Evolutionary conservation across 2,329 filamentous ascomycete species (phyloP).

Genomic region (Sporothrix luriei): DNA sequence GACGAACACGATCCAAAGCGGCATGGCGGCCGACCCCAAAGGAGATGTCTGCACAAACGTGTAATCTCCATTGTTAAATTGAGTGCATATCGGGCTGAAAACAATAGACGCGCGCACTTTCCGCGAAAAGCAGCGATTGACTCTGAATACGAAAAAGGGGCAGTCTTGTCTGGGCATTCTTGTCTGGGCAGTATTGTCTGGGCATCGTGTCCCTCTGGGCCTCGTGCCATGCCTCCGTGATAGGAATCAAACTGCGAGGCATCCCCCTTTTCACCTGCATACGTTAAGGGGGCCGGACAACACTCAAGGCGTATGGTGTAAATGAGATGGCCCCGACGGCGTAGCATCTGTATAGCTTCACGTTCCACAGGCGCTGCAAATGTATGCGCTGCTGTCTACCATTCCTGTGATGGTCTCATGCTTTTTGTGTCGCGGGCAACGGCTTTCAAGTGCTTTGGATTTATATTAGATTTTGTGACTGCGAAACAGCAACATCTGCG

Average conservation of each 20-base stretch:
- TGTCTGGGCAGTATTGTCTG: neutral
- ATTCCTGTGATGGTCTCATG: neutral
- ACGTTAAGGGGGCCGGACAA: neutral
- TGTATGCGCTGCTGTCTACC: neutral
- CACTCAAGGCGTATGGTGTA: no score
- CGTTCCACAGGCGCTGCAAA: neutral
- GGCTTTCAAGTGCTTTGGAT: neutral
- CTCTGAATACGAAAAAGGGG: neutral
- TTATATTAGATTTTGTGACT: neutral
- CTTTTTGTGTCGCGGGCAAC: neutral
- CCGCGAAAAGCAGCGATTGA: neutral
- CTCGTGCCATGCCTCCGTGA: neutral
- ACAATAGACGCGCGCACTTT: neutral
- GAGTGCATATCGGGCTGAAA: constrained; percentile 18
- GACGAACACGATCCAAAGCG: neutral
- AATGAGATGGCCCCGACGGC: neutral
- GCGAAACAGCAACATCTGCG: neutral
- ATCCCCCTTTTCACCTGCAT: constrained; percentile 17
- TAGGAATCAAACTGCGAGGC: neutral
- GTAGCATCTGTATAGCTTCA: neutral
- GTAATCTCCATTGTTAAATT: constrained; percentile 18
- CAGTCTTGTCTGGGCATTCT: neutral
- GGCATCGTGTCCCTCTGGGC: neutral
- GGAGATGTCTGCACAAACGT: neutral
- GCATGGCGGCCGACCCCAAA: neutral